Conservation (phyloP, 2,329 filamentous ascomycete species). For the Diaporthe citrichinensis region DNA sequence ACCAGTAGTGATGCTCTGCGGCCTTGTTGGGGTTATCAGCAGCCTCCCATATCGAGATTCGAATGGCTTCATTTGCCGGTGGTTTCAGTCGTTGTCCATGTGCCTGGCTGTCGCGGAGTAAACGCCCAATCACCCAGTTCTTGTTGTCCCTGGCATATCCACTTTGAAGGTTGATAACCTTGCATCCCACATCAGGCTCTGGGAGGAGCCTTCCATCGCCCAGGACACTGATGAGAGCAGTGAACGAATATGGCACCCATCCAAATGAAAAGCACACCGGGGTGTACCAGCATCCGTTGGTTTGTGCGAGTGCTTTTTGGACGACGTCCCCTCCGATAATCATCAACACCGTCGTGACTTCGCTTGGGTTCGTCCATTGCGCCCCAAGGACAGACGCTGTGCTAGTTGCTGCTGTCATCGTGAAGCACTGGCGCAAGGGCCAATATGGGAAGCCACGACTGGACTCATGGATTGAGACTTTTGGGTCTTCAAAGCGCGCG, state of each 20-base stretch:
- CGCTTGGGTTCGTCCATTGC: conserved; percentile 42
- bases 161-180: conserved; percentile 45
- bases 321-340: conserved; percentile 45
- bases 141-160: conserved; percentile 43
- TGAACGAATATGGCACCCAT: conserved; percentile 45
- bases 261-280: conserved; percentile 47
- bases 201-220: conserved; percentile 44
- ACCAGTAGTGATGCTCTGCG: conserved; percentile 41
- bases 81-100: neutral
- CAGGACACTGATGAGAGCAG: conserved; percentile 40
- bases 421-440: neutral
- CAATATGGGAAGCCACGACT: neutral
- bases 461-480: neutral
- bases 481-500: neutral
- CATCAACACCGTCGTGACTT: conserved; percentile 43
- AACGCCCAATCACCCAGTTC: conserved; percentile 41
- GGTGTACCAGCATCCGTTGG: conserved; percentile 38
- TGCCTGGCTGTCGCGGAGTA: conserved; percentile 39
- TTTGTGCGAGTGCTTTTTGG: conserved; percentile 43
- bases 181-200: conserved; percentile 41
- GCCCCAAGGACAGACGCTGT: neutral
- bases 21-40: conserved; percentile 44
- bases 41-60: conserved; percentile 47
- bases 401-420: neutral
- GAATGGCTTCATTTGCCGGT: conserved; percentile 31